These are phyloP conservation scores for Parastagonospora avenae DNA, from an alignment of 2,329 filamentous ascomycete species.

Conservation along the genomic window DNA sequence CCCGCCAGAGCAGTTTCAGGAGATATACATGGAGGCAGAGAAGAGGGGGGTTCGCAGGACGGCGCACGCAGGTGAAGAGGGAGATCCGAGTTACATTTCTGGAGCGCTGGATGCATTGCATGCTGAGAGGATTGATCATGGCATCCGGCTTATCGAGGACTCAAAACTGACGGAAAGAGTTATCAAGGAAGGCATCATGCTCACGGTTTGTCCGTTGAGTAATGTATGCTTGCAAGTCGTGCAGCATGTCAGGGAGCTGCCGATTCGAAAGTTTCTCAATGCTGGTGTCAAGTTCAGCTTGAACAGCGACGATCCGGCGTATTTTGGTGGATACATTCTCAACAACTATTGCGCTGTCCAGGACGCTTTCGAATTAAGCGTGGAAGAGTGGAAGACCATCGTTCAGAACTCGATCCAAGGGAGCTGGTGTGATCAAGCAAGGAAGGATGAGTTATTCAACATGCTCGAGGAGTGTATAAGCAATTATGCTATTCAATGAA, in stretches of 20 bases:
- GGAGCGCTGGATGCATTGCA: slow-evolving; percentile 66
- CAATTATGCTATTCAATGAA: slow-evolving; percentile 6
- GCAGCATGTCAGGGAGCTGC: slow-evolving; percentile 54
- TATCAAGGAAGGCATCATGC: slow-evolving; percentile 61
- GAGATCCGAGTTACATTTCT: slow-evolving; percentile 68
- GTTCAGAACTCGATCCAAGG: slow-evolving; percentile 66
- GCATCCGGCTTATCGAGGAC: slow-evolving; percentile 68
- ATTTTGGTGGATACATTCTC: slow-evolving; percentile 74
- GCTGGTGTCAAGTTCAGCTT: slow-evolving; percentile 70
- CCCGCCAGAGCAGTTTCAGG: slow-evolving; percentile 61
- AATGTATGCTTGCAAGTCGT: slow-evolving; percentile 69
- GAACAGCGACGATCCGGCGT: slow-evolving; percentile 59
- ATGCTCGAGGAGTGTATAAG: slow-evolving; percentile 20
- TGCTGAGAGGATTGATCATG: slow-evolving; percentile 75
- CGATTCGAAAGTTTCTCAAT: slow-evolving; percentile 67
- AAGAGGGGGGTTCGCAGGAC: slow-evolving; percentile 65
- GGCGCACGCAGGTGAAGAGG: slow-evolving; percentile 78
- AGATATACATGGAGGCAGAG: slow-evolving; percentile 63
- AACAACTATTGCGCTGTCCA: slow-evolving; percentile 79
- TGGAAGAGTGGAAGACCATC: slow-evolving; percentile 71
- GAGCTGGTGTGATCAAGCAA: slow-evolving; percentile 69
- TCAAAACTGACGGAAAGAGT: slow-evolving; percentile 63
- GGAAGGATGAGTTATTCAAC: slow-evolving; percentile 64
- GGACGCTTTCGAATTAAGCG: slow-evolving; percentile 67
- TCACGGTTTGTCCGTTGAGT: slow-evolving; percentile 75